Base-by-base conservation (phyloP, 2,329 filamentous ascomycete genomes). In the Talaromyces sp. region DNA sequence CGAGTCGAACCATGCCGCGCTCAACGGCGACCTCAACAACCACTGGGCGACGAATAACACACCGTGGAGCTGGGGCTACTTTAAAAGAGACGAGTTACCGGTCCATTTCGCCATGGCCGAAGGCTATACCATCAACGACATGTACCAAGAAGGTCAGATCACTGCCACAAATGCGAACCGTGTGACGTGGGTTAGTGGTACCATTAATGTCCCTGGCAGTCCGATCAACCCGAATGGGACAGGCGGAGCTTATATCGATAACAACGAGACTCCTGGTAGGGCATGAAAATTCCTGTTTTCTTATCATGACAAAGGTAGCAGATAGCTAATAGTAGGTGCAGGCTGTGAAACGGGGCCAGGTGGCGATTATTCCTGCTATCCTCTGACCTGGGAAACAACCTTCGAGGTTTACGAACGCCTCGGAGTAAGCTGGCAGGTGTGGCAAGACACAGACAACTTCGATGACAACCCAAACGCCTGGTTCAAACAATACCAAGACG, bases 51-150 rank as follows among this genome's bases (percentile, higher is more conserved):
- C 76, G 5, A 78, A 81, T 38, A 84, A 84, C 57, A 84, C 81
- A 0, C 79, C 82, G 0, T 83, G 76, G 73, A 81, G 78, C 60
- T 81, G 81, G 75, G 81, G 78, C 0, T 81, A 83, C 66, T 77
- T 78, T 63, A 80, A 79, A 60, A 70, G 80, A n/a, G 66, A 74
- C 4, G 82, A 84, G 59, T 71, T 85, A n/a, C 82, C 82, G 0
- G 75, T 82, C 17, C 82, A 85, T 19, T 85, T 80, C 67, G 77
- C 78, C 3, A 76, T 85, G 64, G 82, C 81, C 0, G 82, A 85
- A 59, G 80, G 75, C 10, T 85, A 80, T 78, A 81, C 82, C 0
- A 66, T 83, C 19, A 81, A 76, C 1, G 83, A 85, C 65, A 85
- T 84, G 82, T 84, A 85, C 62, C 81, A 80, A 75, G 80, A 84